phyloP scores from a whole-genome alignment of 73 alveolate genomes.

The Blepharisma stoltei region DNA sequence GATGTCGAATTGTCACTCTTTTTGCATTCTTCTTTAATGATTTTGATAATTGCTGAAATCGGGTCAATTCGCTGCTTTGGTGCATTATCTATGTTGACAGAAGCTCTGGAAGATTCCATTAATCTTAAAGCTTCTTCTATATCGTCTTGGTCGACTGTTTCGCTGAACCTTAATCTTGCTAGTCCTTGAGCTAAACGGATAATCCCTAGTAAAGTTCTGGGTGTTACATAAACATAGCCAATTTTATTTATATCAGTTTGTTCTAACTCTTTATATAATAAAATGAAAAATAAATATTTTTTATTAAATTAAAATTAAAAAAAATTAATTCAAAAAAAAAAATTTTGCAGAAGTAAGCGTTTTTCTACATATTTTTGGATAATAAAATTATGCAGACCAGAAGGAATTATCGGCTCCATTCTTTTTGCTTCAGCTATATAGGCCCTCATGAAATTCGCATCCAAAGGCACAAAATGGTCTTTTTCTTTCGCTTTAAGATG shows the following conservation, averaged over 20 bases:
- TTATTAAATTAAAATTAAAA: too few relatives aligned
- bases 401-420: constrained; percentile 73
- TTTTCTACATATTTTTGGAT: constrained; percentile 85
- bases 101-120: constrained; percentile 56
- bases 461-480: constrained; percentile 34
- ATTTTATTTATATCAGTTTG: constrained; percentile 63
- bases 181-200: constrained; percentile 86
- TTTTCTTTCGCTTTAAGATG: constrained; percentile 47
- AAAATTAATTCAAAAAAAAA: constrained; percentile 36
- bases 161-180: constrained; percentile 84
- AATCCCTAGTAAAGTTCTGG: constrained; percentile 93
- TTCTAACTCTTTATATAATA: too few relatives aligned
- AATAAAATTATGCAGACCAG: constrained; percentile 78
- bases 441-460: constrained; percentile 75
- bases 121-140: constrained; percentile 88
- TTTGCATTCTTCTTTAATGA: constrained; percentile 32
- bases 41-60: constrained; percentile 38
- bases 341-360: too few relatives aligned
- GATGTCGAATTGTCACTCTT: constrained; percentile 27
- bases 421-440: constrained; percentile 83
- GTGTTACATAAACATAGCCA: constrained; percentile 92
- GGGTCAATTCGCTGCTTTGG: constrained; percentile 29
- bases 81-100: constrained; percentile 37
- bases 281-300: too few relatives aligned
- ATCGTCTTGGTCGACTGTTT: constrained; percentile 76